Conservation (phyloP, 2,329 filamentous ascomycete genomes). For the Ophiocordyceps polyrhachis-furcata region DNA sequence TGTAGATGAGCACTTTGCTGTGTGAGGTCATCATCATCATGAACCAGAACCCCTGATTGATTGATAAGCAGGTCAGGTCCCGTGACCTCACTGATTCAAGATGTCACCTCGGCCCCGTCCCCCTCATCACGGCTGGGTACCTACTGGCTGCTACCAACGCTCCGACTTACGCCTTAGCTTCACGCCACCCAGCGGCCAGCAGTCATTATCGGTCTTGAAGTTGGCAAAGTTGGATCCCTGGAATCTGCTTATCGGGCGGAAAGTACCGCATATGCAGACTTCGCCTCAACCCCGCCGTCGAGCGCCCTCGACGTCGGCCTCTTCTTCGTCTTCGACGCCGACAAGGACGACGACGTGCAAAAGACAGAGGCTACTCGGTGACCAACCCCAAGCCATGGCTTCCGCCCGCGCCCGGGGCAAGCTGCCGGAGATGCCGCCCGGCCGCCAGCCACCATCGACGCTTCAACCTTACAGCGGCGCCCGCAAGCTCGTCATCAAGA, state of each 20-base stretch:
- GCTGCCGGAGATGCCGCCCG: constrained; percentile 18
- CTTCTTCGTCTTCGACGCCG: constrained; percentile 7
- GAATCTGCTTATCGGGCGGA: not conserved
- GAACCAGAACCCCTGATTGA: too few species aligned
- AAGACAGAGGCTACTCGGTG: constrained; percentile 10
- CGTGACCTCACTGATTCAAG: too few species aligned
- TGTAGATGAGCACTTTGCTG: too few species aligned
- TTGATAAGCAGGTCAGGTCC: too few species aligned
- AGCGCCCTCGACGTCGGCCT: constrained; percentile 10
- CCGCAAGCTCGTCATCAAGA: constrained; percentile 86
- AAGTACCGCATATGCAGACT: constrained; percentile 14
- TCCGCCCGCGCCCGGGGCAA: constrained; percentile 20
- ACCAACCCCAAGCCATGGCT: constrained; percentile 12
- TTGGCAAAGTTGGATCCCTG: not conserved
- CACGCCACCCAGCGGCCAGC: too few species aligned
- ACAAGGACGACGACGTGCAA: constrained; percentile 10
- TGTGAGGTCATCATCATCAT: too few species aligned
- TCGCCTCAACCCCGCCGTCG: constrained; percentile 18
- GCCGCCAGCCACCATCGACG: constrained; percentile 16
- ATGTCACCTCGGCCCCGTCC: too few species aligned
- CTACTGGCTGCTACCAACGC: too few species aligned
- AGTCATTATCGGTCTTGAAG: too few species aligned
- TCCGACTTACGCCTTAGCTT: too few species aligned
- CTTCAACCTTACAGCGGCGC: constrained; percentile 62
- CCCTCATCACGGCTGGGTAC: too few species aligned